A percentile compares a stretch with the other conserved stretches of the same genome.
These are phyloP conservation scores for Yamadazyma friedrichii DNA, from an alignment of 1,139 yeast species.

Conservation along the genomic window DNA sequence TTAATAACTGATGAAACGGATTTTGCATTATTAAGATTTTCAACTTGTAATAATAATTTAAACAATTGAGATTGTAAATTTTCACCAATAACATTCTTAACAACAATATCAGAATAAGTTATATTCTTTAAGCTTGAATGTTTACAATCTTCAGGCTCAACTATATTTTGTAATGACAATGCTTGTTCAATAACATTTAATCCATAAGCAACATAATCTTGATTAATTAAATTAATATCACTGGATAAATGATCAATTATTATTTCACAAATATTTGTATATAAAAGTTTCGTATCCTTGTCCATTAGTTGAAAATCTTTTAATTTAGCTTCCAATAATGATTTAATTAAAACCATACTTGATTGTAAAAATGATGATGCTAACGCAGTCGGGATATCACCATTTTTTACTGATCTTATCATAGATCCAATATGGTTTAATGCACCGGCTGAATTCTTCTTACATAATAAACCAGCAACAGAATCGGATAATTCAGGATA, in stretches of 20 bases:
- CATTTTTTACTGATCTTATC: conserved; percentile 2
- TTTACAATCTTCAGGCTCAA: conserved; percentile 22
- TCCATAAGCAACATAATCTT: conserved; percentile 23
- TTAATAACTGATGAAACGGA: conserved; percentile 53
- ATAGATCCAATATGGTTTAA: conserved; percentile 1
- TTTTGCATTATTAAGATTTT: conserved; percentile 39
- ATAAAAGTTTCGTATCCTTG: background rate
- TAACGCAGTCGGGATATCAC: background rate
- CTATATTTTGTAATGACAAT: conserved; percentile 44
- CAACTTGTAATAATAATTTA: conserved; percentile 36
- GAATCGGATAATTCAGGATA: conserved; percentile 51
- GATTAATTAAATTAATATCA: conserved; percentile 8
- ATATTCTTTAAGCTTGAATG: conserved; percentile 14
- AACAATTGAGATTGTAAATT: conserved; percentile 37
- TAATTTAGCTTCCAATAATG: conserved; percentile 7
- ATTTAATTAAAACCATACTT: conserved; percentile 7
- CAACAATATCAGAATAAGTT: conserved; percentile 11
- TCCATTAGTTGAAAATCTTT: background rate
- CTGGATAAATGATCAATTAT: conserved; percentile 2
- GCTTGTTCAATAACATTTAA: conserved; percentile 50
- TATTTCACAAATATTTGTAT: conserved; percentile 6
- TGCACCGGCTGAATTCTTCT: conserved; percentile 2
- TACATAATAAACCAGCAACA: conserved; percentile 46
- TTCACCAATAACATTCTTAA: conserved; percentile 23
- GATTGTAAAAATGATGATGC: conserved; percentile 3